Evolutionary conservation across 148 eudicot species (phyloP).

Genomic region (Vaccinium corymbosum): DNA sequence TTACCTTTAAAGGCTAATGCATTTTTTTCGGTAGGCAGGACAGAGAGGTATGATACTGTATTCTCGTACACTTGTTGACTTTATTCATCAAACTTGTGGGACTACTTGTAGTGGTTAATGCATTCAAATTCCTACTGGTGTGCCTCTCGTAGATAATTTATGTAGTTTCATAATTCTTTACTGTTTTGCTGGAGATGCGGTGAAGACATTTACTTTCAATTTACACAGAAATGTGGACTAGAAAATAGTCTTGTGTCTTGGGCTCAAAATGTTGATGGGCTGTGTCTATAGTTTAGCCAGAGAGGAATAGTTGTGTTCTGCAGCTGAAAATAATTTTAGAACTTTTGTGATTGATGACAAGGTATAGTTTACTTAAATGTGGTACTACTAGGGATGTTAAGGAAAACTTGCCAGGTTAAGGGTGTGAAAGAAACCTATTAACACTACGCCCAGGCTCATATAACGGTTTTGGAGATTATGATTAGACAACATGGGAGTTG

Average conservation of each 20-base stretch:
- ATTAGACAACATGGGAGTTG: no score
- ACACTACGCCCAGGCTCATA: no score
- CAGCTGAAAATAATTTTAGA: background rate
- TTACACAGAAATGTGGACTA: background rate
- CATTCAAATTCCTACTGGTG: background rate
- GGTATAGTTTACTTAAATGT: background rate
- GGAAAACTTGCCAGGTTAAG: background rate
- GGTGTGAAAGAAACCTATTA: background rate
- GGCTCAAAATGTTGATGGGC: conserved; percentile 2
- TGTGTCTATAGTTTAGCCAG: background rate
- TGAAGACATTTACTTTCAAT: background rate
- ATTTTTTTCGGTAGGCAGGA: background rate
- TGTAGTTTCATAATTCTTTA: background rate
- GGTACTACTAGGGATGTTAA: background rate
- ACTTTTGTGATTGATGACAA: background rate
- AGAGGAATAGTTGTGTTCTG: background rate
- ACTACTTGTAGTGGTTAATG: background rate
- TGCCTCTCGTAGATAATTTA: background rate
- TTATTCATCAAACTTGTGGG: no score
- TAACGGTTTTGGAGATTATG: no score
- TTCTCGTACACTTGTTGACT: no score
- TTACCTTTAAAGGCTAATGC: background rate
- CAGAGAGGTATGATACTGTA: background rate
- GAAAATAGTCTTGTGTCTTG: background rate
- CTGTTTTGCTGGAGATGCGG: background rate